Percentiles rank a stretch among this genome's conserved stretches.
phyloP scores from a whole-genome alignment of 1,284 basidiomycete species.

The Cutaneotrichosporon sp. region DNA sequence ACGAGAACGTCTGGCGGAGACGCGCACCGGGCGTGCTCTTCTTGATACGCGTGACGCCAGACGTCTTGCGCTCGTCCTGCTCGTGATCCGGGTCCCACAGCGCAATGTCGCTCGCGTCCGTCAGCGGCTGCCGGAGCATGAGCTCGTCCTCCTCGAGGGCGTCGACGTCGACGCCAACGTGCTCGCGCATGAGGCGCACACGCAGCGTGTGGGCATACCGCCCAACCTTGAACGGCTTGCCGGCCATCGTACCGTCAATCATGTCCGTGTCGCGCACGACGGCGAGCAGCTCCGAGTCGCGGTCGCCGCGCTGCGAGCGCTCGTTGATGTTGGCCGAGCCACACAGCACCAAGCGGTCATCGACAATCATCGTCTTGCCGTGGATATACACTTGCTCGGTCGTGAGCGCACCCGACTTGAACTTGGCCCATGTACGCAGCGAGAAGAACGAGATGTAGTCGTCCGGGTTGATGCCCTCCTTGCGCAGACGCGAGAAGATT shows the following conservation, averaged over 20 bases:
- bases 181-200: constrained; percentile 91
- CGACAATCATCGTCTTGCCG: constrained; percentile 82
- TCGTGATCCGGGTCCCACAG: constrained; percentile 76
- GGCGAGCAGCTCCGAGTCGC: constrained; percentile 90
- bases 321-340: constrained; percentile 99
- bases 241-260: constrained; percentile 89
- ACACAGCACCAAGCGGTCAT: constrained; percentile 90
- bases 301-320: constrained; percentile 87
- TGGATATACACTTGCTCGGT: constrained; percentile 94
- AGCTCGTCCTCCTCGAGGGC: constrained; percentile 71
- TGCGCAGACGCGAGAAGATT: constrained; percentile 79
- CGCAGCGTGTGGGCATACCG: constrained; percentile 93
- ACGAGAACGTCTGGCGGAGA: constrained; percentile 32
- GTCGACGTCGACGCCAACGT: constrained; percentile 92
- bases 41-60: constrained; percentile 47
- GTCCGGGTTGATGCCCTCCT: constrained; percentile 86
- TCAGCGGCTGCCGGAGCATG: constrained; percentile 57
- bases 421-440: constrained; percentile 87
- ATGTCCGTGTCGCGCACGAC: constrained; percentile 95
- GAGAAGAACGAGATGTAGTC: constrained; percentile 91
- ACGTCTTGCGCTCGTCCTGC: constrained; percentile 50
- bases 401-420: constrained; percentile 75
- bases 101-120: constrained; percentile 56
- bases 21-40: constrained; percentile 31
- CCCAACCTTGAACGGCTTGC: constrained; percentile 89